Evolutionary conservation across 2,329 filamentous ascomycete genomes (phyloP), one percentile per base, ranked within the genome.

Genomic region (Pseudocercospora macadamiae): DNA sequence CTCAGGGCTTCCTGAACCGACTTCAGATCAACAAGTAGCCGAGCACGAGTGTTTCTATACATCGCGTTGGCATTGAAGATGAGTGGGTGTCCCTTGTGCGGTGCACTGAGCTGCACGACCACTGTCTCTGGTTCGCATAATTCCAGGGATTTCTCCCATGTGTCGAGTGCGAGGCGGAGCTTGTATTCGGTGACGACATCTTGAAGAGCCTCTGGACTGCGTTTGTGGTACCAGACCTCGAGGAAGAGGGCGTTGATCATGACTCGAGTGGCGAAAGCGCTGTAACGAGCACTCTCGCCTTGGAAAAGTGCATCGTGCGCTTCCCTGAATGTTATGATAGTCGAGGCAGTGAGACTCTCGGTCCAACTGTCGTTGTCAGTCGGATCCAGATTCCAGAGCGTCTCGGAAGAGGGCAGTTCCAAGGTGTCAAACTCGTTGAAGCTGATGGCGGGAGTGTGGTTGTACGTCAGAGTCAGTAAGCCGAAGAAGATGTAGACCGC

Each of bases 401-500:
- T 91, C 75, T 99, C 95, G 0, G 93, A 96, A 0, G 93, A 96
- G 1, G 95, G 95, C 55, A 99, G 83, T 73, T 95, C 89, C 49
- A 97, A 78, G 56, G 93, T 90, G 73, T 97, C 95, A 65, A 99
- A 96, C 75, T 97, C 95, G 74, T 97, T 96, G 82, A 97, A 97
- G 77, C 91, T 93, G 80, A 99, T 97, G 28, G 93, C 93, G 10
- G 95, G 95, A 1, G 93, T 97, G 77, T 97, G 95, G 74, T 97
- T 97, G 83, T 96, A 99, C 0, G 93, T 96, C 76, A 99, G 77
- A 0, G 95, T 97, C 68, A 97, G 79, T 70, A 97, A 83, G 56
- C 95, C 95, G 72, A 97, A 97, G 84, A 97, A 97, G 76, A 97
- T 96, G 80, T 97, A 99, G 60, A 97, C 95, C 1, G 95, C 93